Percentiles rank a stretch among this genome's conserved stretches.
phyloP scores from a whole-genome alignment of 208 protist genomes.

The Endotrypanum monterogeii region DNA sequence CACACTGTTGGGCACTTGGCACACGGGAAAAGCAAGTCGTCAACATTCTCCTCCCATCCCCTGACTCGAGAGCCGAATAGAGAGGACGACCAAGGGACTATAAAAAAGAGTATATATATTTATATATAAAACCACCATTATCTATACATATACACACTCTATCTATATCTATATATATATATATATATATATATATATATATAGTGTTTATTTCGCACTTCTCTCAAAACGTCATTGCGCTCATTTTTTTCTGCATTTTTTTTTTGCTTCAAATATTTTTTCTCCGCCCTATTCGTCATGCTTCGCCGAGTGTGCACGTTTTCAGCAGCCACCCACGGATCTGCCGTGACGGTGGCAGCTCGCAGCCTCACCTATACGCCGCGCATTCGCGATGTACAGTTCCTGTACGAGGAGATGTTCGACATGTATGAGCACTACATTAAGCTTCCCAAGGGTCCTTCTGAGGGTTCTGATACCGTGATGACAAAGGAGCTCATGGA shows the following conservation, averaged over 20 bases:
- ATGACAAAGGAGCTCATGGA: conserved; percentile 82
- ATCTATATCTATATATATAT: too few relatives aligned
- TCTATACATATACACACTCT: too few relatives aligned
- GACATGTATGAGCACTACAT: conserved; percentile 83
- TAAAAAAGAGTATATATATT: too few relatives aligned
- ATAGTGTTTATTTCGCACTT: neutral
- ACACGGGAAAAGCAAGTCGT: too few relatives aligned
- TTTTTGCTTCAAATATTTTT: neutral
- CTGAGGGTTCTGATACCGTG: conserved; percentile 11
- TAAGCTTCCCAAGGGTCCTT: conserved; percentile 39
- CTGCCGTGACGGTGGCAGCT: conserved; percentile 11
- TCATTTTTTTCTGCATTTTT: conserved; percentile 6
- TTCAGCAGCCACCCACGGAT: conserved; percentile 4
- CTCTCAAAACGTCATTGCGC: neutral
- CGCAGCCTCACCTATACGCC: conserved; percentile 54
- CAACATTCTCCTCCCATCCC: too few relatives aligned
- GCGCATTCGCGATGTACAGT: conserved; percentile 59
- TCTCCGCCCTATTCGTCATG: conserved; percentile 30
- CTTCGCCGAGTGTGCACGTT: conserved; percentile 39
- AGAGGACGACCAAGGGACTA: too few relatives aligned
- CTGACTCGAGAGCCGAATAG: too few relatives aligned
- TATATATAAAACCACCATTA: too few relatives aligned
- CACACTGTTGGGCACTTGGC: neutral
- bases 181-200: too few relatives aligned
- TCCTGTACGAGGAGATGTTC: conserved; percentile 86